phyloP scores from a whole-genome alignment of 306 rosid species.

The Acacia crassicarpa region DNA sequence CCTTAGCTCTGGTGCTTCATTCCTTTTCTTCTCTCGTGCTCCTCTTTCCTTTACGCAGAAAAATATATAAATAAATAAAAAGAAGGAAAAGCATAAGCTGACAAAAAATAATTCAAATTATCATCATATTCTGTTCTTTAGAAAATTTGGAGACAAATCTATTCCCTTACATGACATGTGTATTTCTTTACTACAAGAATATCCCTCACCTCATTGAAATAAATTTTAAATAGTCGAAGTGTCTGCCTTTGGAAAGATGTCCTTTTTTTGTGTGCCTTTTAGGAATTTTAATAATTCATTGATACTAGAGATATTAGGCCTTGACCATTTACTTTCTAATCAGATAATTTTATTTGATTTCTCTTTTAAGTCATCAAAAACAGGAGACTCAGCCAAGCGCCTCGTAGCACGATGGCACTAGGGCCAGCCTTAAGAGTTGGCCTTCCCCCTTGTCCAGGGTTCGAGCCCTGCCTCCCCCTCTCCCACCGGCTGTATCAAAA shows the following conservation, averaged over 20 bases:
- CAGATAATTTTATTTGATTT: conserved; percentile 16
- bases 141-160: not conserved
- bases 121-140: not conserved
- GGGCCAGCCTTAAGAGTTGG: too few relatives aligned
- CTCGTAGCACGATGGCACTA: too few relatives aligned
- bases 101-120: not conserved
- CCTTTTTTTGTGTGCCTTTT: not conserved
- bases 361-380: conserved; percentile 43
- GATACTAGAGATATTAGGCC: not conserved
- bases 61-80: not conserved
- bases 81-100: not conserved
- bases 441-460: too few relatives aligned
- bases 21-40: not conserved
- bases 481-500: too few relatives aligned
- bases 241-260: not conserved
- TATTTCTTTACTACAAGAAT: conserved; percentile 18
- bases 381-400: conserved; percentile 89
- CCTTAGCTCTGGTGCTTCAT: not conserved
- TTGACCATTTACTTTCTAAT: conserved; percentile 17
- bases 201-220: not conserved
- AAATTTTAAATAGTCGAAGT: conserved; percentile 23
- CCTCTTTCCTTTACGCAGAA: not conserved
- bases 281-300: not conserved
- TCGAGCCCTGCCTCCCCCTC: too few relatives aligned
- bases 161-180: not conserved